Evolutionary conservation across 2,329 filamentous ascomycete genomes (phyloP).

Genomic region (Rutstroemia sp.): DNA sequence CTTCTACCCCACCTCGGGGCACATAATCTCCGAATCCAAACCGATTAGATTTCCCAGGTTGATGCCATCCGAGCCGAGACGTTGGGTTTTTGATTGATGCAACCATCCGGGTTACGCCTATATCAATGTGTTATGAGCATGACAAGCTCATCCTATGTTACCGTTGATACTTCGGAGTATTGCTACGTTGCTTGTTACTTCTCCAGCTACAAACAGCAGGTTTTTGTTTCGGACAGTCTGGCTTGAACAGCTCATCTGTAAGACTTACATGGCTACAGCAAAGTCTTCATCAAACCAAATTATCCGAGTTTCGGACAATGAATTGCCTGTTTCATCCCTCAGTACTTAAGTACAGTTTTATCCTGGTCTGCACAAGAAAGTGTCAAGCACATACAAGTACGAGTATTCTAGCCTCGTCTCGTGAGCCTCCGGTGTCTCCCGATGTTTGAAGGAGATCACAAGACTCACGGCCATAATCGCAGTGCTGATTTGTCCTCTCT

Average conservation of each 20-base stretch:
- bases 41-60: no score
- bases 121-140: no score
- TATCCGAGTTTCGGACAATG: neutral
- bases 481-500: neutral
- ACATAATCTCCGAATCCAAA: no score
- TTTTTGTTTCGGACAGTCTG: no score
- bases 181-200: no score
- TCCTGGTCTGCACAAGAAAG: constrained; percentile 3
- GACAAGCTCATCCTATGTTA: no score
- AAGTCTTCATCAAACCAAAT: neutral
- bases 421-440: constrained; percentile 2
- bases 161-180: no score
- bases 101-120: neutral
- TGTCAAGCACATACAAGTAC: neutral
- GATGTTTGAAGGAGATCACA: neutral
- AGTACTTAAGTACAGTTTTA: neutral
- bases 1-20: no score
- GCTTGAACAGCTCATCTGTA: no score
- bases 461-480: neutral
- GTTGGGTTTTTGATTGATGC: neutral
- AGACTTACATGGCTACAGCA: neutral
- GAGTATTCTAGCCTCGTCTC: constrained; percentile 4
- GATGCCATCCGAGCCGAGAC: no score
- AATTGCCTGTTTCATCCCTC: neutral
- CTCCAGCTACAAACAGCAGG: no score